Conservation (phyloP, 805 yeast species). For the Yamadazyma paraphyllophila region DNA sequence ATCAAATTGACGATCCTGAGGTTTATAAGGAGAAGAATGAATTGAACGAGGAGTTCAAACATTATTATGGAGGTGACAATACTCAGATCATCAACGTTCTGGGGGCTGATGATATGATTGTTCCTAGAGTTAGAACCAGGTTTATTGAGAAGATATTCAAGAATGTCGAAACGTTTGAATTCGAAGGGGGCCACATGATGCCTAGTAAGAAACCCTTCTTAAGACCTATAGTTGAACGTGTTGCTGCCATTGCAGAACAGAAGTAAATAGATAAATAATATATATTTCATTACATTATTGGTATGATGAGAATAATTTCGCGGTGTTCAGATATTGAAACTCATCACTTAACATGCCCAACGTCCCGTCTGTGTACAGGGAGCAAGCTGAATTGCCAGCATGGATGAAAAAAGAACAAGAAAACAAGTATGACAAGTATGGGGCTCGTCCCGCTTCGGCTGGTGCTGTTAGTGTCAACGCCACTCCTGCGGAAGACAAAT, state of each 20-base stretch:
- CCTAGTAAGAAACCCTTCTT: conserved; percentile 25
- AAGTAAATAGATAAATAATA: not conserved
- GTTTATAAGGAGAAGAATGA: conserved; percentile 20
- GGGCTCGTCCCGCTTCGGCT: conserved; percentile 16
- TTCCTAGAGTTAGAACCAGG: conserved; percentile 30
- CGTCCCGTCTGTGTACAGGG: conserved; percentile 14
- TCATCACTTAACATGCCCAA: conserved; percentile 3
- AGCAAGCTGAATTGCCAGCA: conserved; percentile 30
- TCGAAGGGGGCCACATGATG: conserved; percentile 39
- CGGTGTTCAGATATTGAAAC: not conserved
- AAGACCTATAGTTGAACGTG: conserved; percentile 16
- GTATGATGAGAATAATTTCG: not conserved
- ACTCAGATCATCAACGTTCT: conserved; percentile 28
- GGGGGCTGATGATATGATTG: conserved; percentile 32
- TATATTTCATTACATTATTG: too few species aligned
- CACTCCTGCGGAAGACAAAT: conserved; percentile 12
- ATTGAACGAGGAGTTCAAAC: conserved; percentile 18
- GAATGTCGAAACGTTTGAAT: conserved; percentile 19
- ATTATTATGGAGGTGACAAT: conserved; percentile 18
- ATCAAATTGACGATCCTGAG: conserved; percentile 22
- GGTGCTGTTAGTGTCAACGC: not conserved
- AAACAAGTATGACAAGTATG: conserved; percentile 42
- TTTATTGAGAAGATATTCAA: conserved; percentile 22
- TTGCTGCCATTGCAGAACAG: conserved; percentile 9
- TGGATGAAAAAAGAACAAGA: conserved; percentile 32